Evolutionary conservation across 495 filamentous ascomycete genomes (phyloP).

Genomic region (Cercophora sp.): DNA sequence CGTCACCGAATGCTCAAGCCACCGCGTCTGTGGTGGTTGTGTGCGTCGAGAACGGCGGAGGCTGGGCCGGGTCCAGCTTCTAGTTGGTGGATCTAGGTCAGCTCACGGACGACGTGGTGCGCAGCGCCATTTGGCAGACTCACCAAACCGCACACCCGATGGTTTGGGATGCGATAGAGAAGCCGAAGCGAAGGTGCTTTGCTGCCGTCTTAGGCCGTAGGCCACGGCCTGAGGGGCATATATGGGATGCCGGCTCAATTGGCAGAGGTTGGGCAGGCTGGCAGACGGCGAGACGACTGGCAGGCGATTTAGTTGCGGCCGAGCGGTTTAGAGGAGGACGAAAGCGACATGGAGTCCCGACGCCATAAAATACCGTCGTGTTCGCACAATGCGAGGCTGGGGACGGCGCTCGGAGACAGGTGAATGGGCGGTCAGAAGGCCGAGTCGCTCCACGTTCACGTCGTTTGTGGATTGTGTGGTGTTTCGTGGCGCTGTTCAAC

Average conservation of each 20-base stretch:
- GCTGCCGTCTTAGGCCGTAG: background rate
- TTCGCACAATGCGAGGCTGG: background rate
- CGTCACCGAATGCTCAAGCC: too few relatives aligned
- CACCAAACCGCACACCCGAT: too few relatives aligned
- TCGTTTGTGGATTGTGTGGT: background rate
- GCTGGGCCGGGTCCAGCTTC: too few relatives aligned
- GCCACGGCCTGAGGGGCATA: background rate
- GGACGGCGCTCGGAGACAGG: background rate
- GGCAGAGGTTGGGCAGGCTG: constrained; percentile 4
- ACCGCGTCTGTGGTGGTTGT: too few relatives aligned
- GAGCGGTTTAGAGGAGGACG: constrained; percentile 10
- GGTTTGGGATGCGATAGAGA: too few relatives aligned
- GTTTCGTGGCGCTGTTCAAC: background rate
- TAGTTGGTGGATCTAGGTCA: too few relatives aligned
- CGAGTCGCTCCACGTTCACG: constrained; percentile 3
- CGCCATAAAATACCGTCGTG: constrained; percentile 1
- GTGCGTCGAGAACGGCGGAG: too few relatives aligned
- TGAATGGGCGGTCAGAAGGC: too few relatives aligned
- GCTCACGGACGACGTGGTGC: too few relatives aligned
- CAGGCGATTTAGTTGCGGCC: constrained; percentile 19
- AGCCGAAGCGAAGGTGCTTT: too few relatives aligned
- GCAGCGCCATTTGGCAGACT: too few relatives aligned
- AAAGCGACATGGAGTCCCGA: constrained; percentile 20
- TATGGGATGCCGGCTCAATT: constrained; percentile 8
- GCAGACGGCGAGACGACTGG: constrained; percentile 3